Evolutionary conservation across 352 stramenopile species (phyloP).

Genomic region (Peronospora farinosa): DNA sequence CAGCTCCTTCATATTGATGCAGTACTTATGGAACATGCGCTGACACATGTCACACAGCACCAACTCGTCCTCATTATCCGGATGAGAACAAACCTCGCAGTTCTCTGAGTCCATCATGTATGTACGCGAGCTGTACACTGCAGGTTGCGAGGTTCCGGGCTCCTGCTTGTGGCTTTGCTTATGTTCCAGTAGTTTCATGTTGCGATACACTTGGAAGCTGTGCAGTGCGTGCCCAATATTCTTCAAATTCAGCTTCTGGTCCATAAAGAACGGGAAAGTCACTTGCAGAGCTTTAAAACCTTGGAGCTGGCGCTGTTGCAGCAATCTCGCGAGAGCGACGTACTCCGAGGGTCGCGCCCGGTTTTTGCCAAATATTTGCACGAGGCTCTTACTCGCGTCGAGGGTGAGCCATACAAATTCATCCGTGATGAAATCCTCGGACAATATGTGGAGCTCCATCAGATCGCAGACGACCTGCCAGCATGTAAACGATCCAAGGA

Average conservation of each 20-base stretch:
- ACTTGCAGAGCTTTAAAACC: constrained; percentile 79
- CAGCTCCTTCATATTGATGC: constrained; percentile 70
- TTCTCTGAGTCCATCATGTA: constrained; percentile 70
- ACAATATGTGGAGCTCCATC: constrained; percentile 67
- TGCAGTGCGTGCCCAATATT: constrained; percentile 80
- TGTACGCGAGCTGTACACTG: constrained; percentile 58
- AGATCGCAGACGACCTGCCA: constrained; percentile 80
- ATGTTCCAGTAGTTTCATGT: constrained; percentile 74
- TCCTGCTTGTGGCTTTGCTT: constrained; percentile 70
- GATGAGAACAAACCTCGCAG: constrained; percentile 52
- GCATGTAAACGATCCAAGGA: constrained; percentile 80
- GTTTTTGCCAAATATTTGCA: constrained; percentile 81
- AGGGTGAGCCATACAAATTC: constrained; percentile 81
- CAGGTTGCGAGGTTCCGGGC: constrained; percentile 44
- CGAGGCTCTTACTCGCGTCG: constrained; percentile 67
- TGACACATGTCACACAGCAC: constrained; percentile 80
- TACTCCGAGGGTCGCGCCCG: constrained; percentile 65
- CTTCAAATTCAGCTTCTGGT: constrained; percentile 73
- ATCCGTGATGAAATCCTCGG: constrained; percentile 43
- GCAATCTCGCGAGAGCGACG: constrained; percentile 51
- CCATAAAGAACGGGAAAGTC: constrained; percentile 76
- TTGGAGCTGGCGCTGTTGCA: constrained; percentile 71
- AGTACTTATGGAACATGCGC: constrained; percentile 80
- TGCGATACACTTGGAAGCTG: constrained; percentile 74
- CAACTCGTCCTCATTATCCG: constrained; percentile 62